These are phyloP conservation scores for Suhomyces emberorum DNA, from an alignment of 805 yeast genomes.

Conservation along the genomic window DNA sequence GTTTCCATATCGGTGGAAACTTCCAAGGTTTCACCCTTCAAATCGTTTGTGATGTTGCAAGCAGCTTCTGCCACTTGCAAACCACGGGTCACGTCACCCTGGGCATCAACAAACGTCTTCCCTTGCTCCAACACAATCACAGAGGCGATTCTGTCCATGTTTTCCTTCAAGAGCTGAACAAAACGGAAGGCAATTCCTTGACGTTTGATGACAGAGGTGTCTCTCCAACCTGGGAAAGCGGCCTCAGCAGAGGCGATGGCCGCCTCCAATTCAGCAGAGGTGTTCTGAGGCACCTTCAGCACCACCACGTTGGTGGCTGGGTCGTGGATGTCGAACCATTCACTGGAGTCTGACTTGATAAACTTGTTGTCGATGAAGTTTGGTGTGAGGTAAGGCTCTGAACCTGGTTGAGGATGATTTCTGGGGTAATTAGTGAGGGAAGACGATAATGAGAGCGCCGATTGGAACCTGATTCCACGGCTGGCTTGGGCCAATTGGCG, in stretches of 20 bases:
- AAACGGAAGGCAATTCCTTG: conserved; percentile 71
- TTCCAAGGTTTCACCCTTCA: conserved; percentile 61
- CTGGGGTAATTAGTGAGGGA: conserved; percentile 39
- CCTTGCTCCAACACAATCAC: conserved; percentile 53
- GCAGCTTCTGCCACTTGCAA: conserved; percentile 78
- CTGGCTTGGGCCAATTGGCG: background rate
- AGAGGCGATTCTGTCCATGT: conserved; percentile 67
- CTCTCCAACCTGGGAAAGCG: conserved; percentile 60
- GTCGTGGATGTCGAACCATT: conserved; percentile 69
- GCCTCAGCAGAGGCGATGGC: conserved; percentile 63
- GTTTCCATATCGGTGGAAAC: conserved; percentile 77
- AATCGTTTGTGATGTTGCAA: conserved; percentile 60
- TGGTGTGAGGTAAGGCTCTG: conserved; percentile 50
- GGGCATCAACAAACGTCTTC: conserved; percentile 70
- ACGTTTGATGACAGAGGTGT: conserved; percentile 57
- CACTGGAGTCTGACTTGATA: conserved; percentile 45
- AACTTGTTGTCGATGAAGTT: conserved; percentile 50
- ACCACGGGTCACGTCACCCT: conserved; percentile 71
- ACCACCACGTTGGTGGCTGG: conserved; percentile 72
- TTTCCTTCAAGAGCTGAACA: conserved; percentile 58
- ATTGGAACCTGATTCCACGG: conserved; percentile 1
- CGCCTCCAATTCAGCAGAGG: conserved; percentile 58
- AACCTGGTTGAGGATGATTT: conserved; percentile 30
- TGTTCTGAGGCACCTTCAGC: conserved; percentile 68
- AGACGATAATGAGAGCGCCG: conserved; percentile 24